Evolutionary conservation across 2,329 filamentous ascomycete genomes (phyloP).

Genomic region (Microcera coccophila): DNA sequence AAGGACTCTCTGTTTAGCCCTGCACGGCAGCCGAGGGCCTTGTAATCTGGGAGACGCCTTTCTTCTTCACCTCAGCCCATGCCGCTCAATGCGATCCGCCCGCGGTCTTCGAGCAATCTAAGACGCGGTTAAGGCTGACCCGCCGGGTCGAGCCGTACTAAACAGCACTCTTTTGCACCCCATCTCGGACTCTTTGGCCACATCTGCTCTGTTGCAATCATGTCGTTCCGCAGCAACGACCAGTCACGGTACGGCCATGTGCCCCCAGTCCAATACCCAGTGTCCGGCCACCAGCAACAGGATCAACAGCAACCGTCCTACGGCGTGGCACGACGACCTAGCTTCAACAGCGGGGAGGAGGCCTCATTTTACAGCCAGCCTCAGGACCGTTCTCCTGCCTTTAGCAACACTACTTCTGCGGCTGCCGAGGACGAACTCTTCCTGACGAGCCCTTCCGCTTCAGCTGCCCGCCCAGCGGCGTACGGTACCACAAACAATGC

Average conservation of each 20-base stretch:
- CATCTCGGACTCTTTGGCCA: conserved; percentile 7
- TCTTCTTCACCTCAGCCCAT: conserved; percentile 12
- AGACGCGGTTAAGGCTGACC: conserved; percentile 25
- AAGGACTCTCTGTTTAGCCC: conserved; percentile 6
- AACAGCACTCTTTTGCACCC: conserved; percentile 13
- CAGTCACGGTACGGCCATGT: conserved; percentile 64
- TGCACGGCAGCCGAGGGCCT: conserved; percentile 10
- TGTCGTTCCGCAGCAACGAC: conserved; percentile 63
- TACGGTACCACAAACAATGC: conserved; percentile 45
- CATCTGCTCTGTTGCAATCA: conserved; percentile 29
- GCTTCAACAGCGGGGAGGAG: conserved; percentile 76
- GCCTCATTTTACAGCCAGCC: conserved; percentile 46
- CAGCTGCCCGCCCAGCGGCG: conserved; percentile 27
- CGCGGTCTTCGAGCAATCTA: conserved; percentile 17
- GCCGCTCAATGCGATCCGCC: conserved; percentile 27
- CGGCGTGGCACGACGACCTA: conserved; percentile 53
- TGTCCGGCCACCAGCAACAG: conserved; percentile 40
- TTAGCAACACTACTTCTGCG: conserved; percentile 12
- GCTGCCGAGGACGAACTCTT: conserved; percentile 59
- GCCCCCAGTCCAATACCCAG: conserved; percentile 61
- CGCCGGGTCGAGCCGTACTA: conserved; percentile 22
- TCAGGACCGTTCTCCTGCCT: conserved; percentile 22
- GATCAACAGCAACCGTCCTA: conserved; percentile 29
- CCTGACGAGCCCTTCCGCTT: conserved; percentile 45
- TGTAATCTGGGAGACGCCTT: conserved; percentile 5